Conservation (phyloP, 108 stramenopile genomes). For the Fragilaria crotonensis region DNA sequence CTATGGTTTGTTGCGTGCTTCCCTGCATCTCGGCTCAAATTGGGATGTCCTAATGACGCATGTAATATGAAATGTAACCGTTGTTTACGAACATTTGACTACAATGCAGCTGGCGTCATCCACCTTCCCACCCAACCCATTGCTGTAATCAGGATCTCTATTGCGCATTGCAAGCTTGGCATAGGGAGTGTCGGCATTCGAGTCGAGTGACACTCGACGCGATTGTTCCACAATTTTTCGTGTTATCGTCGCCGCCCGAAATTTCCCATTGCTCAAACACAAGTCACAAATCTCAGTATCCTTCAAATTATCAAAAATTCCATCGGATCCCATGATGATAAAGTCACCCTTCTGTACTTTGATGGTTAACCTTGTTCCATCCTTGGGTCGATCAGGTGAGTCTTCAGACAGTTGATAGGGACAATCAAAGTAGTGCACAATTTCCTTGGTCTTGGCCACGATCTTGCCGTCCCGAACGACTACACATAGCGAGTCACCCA, state of each 20-base stretch:
- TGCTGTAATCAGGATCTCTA: constrained; percentile 48
- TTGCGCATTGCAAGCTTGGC: constrained; percentile 54
- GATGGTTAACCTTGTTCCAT: constrained; percentile 66
- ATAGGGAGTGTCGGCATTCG: constrained; percentile 64
- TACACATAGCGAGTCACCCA: constrained; percentile 74
- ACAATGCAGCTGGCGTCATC: constrained; percentile 85
- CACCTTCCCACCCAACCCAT: constrained; percentile 78
- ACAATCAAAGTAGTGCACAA: constrained; percentile 83
- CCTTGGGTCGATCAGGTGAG: constrained; percentile 72
- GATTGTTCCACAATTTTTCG: constrained; percentile 57
- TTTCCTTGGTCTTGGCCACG: constrained; percentile 63
- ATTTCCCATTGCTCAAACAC: constrained; percentile 13
- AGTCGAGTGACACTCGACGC: constrained; percentile 57
- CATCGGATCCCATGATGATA: constrained; percentile 68
- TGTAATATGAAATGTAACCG: not conserved
- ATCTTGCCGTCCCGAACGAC: constrained; percentile 62
- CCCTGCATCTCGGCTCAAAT: too few species aligned
- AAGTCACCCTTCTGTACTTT: constrained; percentile 66
- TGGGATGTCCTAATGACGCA: too few species aligned
- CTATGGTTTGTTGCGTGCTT: too few species aligned
- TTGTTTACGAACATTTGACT: constrained; percentile 36
- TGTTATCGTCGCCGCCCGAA: constrained; percentile 35
- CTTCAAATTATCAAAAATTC: constrained; percentile 81
- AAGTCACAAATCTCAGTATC: constrained; percentile 41
- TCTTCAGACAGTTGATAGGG: constrained; percentile 78